Base-by-base conservation (phyloP, 148 eudicot genomes). In the Chenopodium formosanum region DNA sequence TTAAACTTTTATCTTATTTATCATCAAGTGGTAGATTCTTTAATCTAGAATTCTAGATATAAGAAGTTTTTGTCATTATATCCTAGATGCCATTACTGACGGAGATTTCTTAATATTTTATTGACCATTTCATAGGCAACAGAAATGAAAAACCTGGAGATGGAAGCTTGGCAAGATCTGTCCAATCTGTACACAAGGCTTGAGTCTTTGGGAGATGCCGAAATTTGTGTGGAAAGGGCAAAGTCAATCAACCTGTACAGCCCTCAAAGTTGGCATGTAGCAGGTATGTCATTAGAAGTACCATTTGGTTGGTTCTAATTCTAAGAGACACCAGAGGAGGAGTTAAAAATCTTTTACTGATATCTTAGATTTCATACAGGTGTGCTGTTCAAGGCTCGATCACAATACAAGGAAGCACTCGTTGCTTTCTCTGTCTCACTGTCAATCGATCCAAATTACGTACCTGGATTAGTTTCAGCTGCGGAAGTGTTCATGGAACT, bases 121-220 rank as follows among this genome's bases (percentile, higher is more conserved):
- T 70, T 34, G 40, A 19, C 32, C 67, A 65, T 47, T 31, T 71
- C 53, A 44, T 88, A 90, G 92, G 85, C 80, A 50, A 66, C 22
- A 53, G 73, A 78, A 76, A 86, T 86, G 74, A 88, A 78, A 71
- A 83, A 78, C 53, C 74, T 94, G 78, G 98, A 91, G 87, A 86
- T 82, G n/a, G 91, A 94, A 90, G 90, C 95, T 27, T 96, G 99
- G 99, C 91, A 90, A 71, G 94, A 90, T 89, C 89, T 96, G 83
- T 96, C 91, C 4, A 79, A 83, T 78, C 78, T 96, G 27, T 96
- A 94, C 82, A 86, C 91, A 44, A 83, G 82, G 74, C 91, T 91
- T 8, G 87, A 88, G 82, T 89, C 97, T 64, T 90, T 90, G 95
- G 76, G 58, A 31, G 97, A 96, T 88, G 93, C 97, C 37, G 90